These are phyloP conservation scores for Ustilago shanxiensis DNA, from an alignment of 1,284 basidiomycete species.

Conservation along the genomic window DNA sequence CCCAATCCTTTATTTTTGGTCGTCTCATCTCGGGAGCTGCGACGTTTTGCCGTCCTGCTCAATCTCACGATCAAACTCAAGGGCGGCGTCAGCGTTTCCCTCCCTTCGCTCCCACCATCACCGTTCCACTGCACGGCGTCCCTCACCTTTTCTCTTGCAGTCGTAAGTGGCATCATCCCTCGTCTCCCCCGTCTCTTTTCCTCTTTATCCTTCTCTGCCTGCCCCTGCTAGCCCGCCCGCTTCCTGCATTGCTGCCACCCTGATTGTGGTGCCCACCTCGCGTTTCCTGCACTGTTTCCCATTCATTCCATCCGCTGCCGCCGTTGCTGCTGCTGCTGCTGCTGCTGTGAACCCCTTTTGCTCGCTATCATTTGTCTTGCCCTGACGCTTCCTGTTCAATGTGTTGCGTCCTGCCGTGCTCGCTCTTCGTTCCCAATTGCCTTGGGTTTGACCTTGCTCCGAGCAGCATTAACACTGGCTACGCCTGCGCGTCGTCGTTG, in stretches of 20 bases:
- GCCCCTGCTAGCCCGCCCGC: too few relatives aligned
- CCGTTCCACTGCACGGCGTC: slow-evolving; percentile 12
- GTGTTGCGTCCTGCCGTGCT: not conserved
- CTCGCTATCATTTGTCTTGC: slow-evolving; percentile 2
- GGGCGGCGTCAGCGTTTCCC: slow-evolving; percentile 14
- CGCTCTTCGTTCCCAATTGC: not conserved
- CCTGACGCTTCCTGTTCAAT: slow-evolving; percentile 10
- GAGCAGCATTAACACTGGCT: not conserved
- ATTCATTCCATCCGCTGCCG: slow-evolving; percentile 7
- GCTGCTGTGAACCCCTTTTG: not conserved
- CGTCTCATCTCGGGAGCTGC: not conserved
- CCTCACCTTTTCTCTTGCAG: slow-evolving; percentile 9
- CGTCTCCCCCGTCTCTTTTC: not conserved
- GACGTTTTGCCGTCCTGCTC: not conserved
- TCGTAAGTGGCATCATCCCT: slow-evolving; percentile 10
- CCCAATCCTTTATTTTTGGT: too few relatives aligned
- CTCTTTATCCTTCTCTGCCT: not conserved
- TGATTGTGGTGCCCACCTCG: slow-evolving; percentile 12
- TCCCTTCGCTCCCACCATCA: slow-evolving; percentile 36
- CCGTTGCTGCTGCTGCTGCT: slow-evolving; percentile 3
- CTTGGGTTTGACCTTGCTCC: not conserved
- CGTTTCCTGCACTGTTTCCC: slow-evolving; percentile 13
- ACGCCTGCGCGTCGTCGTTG: slow-evolving; percentile 1
- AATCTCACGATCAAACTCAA: slow-evolving; percentile 24
- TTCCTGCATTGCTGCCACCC: not conserved